Evolutionary conservation across 306 rosid species (phyloP).

Genomic region (Cucumis cinereus): DNA sequence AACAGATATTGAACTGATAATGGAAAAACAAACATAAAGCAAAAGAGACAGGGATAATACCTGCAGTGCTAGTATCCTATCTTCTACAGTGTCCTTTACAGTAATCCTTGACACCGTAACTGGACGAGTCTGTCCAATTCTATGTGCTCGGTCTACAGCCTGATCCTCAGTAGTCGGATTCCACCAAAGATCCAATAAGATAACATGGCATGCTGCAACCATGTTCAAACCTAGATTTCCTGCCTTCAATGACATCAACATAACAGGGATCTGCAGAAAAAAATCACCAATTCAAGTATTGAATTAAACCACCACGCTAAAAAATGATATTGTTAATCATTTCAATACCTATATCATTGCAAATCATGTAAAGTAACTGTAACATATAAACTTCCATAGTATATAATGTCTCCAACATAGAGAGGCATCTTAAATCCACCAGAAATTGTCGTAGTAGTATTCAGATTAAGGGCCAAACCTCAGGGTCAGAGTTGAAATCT

Average conservation of each 20-base stretch:
- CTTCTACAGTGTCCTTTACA: conserved; percentile 83
- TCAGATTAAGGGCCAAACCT: conserved; percentile 50
- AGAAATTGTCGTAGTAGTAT: conserved; percentile 1
- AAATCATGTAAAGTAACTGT: conserved; percentile 1
- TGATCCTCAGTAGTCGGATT: conserved; percentile 98
- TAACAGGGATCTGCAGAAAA: conserved; percentile 58
- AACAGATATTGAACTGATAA: neutral
- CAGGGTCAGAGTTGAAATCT: conserved; percentile 66
- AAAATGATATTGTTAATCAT: neutral
- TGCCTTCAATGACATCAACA: conserved; percentile 96
- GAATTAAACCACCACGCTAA: neutral
- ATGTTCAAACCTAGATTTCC: conserved; percentile 97
- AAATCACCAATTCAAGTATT: conserved; percentile 14
- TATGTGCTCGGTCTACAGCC: conserved; percentile 93
- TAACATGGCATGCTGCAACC: conserved; percentile 96
- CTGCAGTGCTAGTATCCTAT: conserved; percentile 89
- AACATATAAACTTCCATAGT: neutral
- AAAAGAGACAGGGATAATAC: conserved; percentile 22
- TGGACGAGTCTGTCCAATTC: conserved; percentile 97
- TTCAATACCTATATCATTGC: neutral
- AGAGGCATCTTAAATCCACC: conserved; percentile 12
- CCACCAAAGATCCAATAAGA: conserved; percentile 99
- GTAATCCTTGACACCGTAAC: conserved; percentile 89
- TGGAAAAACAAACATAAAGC: neutral
- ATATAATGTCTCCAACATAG: neutral